Conservation (phyloP, 768 basidiomycete species). For the Chiua virens region DNA sequence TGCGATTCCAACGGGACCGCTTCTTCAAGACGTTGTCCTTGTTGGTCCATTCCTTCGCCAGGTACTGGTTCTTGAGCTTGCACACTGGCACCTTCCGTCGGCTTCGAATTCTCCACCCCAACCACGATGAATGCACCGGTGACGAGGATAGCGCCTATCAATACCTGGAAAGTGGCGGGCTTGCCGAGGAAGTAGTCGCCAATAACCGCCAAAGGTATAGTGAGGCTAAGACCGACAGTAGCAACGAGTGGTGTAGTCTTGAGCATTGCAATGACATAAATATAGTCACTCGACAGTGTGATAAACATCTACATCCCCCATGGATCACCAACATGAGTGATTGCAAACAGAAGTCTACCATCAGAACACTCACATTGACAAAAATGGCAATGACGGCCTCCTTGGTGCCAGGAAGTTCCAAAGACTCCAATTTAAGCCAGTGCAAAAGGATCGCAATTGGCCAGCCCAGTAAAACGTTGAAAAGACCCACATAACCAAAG, state of each 20-base stretch:
- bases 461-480: slow-evolving; percentile 76
- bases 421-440: slow-evolving; percentile 64
- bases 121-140: slow-evolving; percentile 74
- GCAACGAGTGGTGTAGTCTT: slow-evolving; percentile 95
- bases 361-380: slow-evolving; percentile 48
- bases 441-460: slow-evolving; percentile 81
- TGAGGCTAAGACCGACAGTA: slow-evolving; percentile 89
- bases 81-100: slow-evolving; percentile 32
- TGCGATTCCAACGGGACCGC: slow-evolving; percentile 8
- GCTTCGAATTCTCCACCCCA: slow-evolving; percentile 54
- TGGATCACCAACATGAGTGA: background rate
- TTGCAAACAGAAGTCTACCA: background rate
- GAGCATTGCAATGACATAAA: slow-evolving; percentile 90
- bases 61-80: background rate
- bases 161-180: slow-evolving; percentile 55
- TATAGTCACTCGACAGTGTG: slow-evolving; percentile 79
- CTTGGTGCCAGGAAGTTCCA: slow-evolving; percentile 63
- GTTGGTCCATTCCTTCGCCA: slow-evolving; percentile 2
- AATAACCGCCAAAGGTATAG: slow-evolving; percentile 87
- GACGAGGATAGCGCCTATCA: slow-evolving; percentile 76
- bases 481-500: slow-evolving; percentile 91
- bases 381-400: slow-evolving; percentile 50
- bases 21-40: slow-evolving; percentile 6
- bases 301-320: slow-evolving; percentile 64
- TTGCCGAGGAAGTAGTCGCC: slow-evolving; percentile 73